Conservation (phyloP, 169 alveolate species). For the Perkinsus marinus region DNA sequence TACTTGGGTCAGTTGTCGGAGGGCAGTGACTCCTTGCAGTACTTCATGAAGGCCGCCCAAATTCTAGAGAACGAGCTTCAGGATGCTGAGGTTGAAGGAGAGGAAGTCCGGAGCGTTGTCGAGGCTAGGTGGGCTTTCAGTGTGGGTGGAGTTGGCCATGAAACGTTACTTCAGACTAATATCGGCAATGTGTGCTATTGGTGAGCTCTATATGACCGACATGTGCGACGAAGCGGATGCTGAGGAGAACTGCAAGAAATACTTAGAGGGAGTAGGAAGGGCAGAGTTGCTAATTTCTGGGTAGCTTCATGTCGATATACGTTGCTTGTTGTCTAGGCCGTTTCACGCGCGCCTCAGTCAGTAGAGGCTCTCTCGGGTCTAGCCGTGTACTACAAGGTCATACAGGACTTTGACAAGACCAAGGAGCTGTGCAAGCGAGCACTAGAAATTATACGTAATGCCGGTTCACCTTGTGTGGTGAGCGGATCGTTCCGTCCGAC, state of each 20-base stretch:
- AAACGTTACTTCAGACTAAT: neutral
- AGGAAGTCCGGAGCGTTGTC: neutral
- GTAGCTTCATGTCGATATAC: neutral
- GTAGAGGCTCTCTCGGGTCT: neutral
- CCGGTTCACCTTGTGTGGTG: neutral
- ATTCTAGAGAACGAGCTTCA: neutral
- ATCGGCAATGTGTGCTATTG: constrained; percentile 18
- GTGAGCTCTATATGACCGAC: constrained; percentile 27
- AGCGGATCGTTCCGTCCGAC: neutral
- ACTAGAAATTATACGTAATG: neutral
- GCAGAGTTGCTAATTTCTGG: neutral
- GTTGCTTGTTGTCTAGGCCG: neutral
- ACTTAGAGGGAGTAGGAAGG: neutral
- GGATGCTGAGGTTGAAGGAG: neutral
- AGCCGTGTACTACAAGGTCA: neutral
- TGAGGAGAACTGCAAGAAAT: constrained; percentile 1
- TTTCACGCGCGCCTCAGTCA: neutral
- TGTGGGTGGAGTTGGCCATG: neutral
- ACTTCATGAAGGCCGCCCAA: neutral
- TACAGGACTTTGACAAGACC: neutral
- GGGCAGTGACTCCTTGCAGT: neutral
- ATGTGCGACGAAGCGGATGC: constrained; percentile 16
- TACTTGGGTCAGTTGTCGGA: neutral
- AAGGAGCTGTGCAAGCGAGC: neutral
- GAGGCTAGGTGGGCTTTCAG: neutral